A percentile compares a stretch with the other conserved stretches of the same genome.
Evolutionary conservation across 352 stramenopile genomes (phyloP).

Genomic region (Globisporangium viniferum): DNA sequence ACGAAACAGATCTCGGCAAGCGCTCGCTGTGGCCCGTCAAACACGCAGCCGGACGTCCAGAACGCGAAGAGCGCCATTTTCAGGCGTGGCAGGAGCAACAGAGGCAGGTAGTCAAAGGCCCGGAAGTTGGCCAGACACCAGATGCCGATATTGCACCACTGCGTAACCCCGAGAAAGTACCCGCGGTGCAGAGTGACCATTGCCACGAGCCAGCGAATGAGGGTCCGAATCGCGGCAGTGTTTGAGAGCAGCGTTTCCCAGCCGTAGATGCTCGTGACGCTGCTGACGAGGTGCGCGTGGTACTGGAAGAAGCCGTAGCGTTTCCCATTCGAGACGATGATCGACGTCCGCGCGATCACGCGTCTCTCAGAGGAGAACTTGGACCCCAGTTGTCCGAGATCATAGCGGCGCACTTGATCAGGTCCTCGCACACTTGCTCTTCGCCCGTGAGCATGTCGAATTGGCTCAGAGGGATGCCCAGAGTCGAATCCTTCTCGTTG

Average conservation of each 20-base stretch:
- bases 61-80: conserved; percentile 24
- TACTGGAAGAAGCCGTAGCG: conserved; percentile 16
- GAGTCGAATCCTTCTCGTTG: background rate
- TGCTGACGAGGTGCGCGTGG: background rate
- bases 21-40: conserved; percentile 22
- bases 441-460: conserved; percentile 16
- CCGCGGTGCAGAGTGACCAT: conserved; percentile 1
- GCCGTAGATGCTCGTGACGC: background rate
- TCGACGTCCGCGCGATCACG: background rate
- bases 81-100: conserved; percentile 20
- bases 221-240: background rate
- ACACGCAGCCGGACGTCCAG: conserved; percentile 23
- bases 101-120: conserved; percentile 12
- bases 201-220: conserved; percentile 11
- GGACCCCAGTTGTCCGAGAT: background rate
- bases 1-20: conserved; percentile 26
- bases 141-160: background rate
- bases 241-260: conserved; percentile 13
- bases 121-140: background rate
- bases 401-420: background rate
- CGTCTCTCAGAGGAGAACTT: background rate
- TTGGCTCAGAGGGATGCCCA: conserved; percentile 16
- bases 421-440: conserved; percentile 6
- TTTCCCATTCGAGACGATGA: conserved; percentile 15
- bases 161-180: background rate